Conservation (phyloP, 148 eudicot species). For the Linanthus parryae region DNA sequence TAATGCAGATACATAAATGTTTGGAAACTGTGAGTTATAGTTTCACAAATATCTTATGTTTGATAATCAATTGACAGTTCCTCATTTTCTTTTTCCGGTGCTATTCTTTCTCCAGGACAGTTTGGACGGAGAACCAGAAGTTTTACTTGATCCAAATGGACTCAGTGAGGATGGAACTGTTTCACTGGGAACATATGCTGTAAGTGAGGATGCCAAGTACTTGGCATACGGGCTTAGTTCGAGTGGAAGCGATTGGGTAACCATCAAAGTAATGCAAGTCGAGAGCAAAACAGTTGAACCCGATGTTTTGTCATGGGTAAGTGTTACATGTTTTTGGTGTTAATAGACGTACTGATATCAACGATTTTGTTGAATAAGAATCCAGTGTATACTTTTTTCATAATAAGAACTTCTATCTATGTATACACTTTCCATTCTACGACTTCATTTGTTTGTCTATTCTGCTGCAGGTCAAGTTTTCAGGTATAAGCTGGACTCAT, state of each 20-base stretch:
- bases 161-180: conserved; percentile 79
- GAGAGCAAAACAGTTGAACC: conserved; percentile 36
- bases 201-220: conserved; percentile 81
- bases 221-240: conserved; percentile 74
- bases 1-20: too few species aligned
- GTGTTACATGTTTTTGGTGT: too few species aligned
- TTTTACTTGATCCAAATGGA: conserved; percentile 75
- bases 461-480: conserved; percentile 75
- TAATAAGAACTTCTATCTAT: background rate
- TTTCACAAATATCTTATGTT: too few species aligned
- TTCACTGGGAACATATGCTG: conserved; percentile 42
- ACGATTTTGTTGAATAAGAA: too few species aligned
- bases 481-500: conserved; percentile 75
- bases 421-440: background rate
- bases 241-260: conserved; percentile 95
- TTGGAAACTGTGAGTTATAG: too few species aligned
- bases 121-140: conserved; percentile 62
- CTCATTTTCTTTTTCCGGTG: too few species aligned
- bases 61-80: too few species aligned
- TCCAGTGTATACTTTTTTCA: too few species aligned
- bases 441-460: background rate
- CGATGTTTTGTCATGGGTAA: conserved; percentile 80
- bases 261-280: conserved; percentile 59
- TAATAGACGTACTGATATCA: too few species aligned
- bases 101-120: conserved; percentile 50